phyloP scores from a whole-genome alignment of 306 rosid species.

The Psophocarpus tetragonolobus region DNA sequence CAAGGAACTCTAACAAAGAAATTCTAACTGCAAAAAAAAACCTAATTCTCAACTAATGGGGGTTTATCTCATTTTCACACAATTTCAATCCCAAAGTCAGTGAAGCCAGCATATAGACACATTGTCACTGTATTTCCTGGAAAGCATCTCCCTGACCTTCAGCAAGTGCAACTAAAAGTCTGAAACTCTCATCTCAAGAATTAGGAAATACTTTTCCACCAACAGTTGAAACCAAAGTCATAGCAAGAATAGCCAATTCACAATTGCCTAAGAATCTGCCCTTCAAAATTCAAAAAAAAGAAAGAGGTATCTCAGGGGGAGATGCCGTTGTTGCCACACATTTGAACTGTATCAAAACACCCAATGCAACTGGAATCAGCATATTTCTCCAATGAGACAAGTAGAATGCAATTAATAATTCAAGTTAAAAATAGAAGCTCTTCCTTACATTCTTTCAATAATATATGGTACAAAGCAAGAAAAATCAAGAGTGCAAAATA shows the following conservation, averaged over 20 bases:
- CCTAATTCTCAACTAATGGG: slow-evolving; percentile 28
- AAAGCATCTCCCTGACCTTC: slow-evolving; percentile 21
- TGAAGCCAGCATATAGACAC: slow-evolving; percentile 18
- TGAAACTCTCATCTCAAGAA: neutral
- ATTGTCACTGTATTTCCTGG: slow-evolving; percentile 23
- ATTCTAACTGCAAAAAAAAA: slow-evolving; percentile 19
- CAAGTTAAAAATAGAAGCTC: neutral
- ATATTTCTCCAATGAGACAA: neutral
- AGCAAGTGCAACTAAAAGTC: slow-evolving; percentile 5
- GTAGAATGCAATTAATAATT: neutral
- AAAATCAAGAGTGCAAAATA: neutral
- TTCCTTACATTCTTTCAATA: neutral
- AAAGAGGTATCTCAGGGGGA: slow-evolving; percentile 74
- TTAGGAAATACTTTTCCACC: slow-evolving; percentile 6
- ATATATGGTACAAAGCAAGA: neutral
- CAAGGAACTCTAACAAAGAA: slow-evolving; percentile 23
- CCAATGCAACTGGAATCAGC: slow-evolving; percentile 20
- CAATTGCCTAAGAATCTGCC: slow-evolving; percentile 29
- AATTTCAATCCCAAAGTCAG: slow-evolving; percentile 22
- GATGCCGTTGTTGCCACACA: slow-evolving; percentile 76
- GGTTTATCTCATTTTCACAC: neutral
- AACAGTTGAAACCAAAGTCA: slow-evolving; percentile 21
- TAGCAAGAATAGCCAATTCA: slow-evolving; percentile 17
- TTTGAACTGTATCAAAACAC: slow-evolving; percentile 67
- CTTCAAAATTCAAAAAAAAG: slow-evolving; percentile 54